Evolutionary conservation across 148 eudicot species (phyloP), one percentile per base, ranked within the genome.

Genomic region (Silene latifolia): DNA sequence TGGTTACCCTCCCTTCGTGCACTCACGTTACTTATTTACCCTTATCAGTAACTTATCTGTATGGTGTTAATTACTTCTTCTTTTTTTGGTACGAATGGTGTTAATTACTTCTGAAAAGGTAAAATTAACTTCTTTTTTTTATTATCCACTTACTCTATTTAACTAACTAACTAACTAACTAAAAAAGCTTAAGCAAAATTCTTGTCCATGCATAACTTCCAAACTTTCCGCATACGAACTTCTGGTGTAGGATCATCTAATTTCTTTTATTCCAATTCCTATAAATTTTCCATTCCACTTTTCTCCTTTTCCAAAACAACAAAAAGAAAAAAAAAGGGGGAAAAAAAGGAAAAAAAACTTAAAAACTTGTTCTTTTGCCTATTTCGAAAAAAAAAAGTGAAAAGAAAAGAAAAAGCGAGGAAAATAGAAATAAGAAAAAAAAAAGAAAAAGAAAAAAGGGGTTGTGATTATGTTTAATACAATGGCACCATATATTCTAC

Each of bases 171-270:
- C 20, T 70, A 70, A 53, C 27, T 70, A 54, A 70, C 62, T 70
- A 51, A 51, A 51, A 51, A 51, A 53, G 5, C 35, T 32, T 51
- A 70, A 70, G 73, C 44, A 4, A 23, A 51, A 70, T 25, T 17
- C 20, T 24, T 70, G 6, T 53, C 61, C 73, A 53, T 70, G 73
- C 73, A 53, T 47, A 48, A 20, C 48, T 21, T 5, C 73, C 73
- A 51, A 51, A 70, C 61, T 70, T 70, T 70, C 44, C 73, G 73
- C 73, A 70, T 53, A n/a, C 24, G 0, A 70, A 70, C 57, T 21
- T 69, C 14, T 47, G 72, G 72, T 47, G 57, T 69, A 69, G 24
- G 54, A 46, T 69, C 54, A 69, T 4, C 24, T 0, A 8, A 46
- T 44, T 10, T 21, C 3, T 68, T 44, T 25, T 12, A 13, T 23